Base-by-base conservation (phyloP, 2,329 filamentous ascomycete species). In the Dryadomyces sulphureus region DNA sequence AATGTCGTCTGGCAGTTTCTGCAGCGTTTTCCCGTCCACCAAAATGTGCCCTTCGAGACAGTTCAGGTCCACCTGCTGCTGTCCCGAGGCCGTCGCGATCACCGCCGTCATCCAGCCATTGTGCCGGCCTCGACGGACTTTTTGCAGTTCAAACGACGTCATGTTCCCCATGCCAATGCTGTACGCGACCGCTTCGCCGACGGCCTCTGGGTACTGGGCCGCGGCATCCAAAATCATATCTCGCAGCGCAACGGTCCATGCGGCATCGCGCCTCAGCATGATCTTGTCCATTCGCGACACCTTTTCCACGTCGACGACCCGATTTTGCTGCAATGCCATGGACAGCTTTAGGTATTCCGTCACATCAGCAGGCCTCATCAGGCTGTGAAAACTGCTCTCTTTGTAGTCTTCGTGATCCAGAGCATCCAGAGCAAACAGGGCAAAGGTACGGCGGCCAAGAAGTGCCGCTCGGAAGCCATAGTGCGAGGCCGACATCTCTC, bases 381-480 rank as follows among this genome's bases (percentile, higher is more conserved):
- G 20, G 21, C n/a, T 12, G 25, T n/a, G n/a, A n/a, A n/a, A n/a
- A n/a, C n/a, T n/a, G n/a, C n/a, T n/a, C n/a, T n/a, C n/a, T n/a
- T n/a, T n/a, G n/a, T 6, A 12, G n/a, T 42, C 40, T 32, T 21
- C 25, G 9, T 38, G 6, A n/a, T n/a, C 36, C 36, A 17, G 19
- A 38, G n/a, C 14, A 21, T 32, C 16, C 41, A 35, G 19, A 22
- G 19, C 11, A 4, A 48, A 22, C 2, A 54, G 48, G 1, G 51
- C 49, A 43, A 62, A 67, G 0, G 64, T 67, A 17, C 58, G 57
- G 9, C 65, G 64, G 43, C 76, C 81, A 0, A 82, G 60, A 1
- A 83, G 50, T 0, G 77, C 68, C 0, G 76, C 69, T 58, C 68
- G 69, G 0, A 81, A 63, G 0, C 65, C 64, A 49, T 73, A 77